Conservation (phyloP, 306 rosid genomes). For the apple (Malus domestica) region DNA sequence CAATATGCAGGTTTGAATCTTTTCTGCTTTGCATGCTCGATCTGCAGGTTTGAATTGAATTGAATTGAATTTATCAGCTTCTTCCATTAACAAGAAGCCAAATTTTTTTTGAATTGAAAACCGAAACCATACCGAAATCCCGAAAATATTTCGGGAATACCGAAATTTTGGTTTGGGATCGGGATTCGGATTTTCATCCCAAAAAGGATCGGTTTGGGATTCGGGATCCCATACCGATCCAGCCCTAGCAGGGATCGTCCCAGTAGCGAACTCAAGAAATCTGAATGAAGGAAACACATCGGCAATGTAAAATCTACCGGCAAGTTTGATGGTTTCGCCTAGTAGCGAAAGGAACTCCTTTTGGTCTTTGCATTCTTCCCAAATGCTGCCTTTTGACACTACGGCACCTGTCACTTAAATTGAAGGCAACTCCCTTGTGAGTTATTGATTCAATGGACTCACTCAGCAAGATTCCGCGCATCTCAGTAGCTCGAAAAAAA, state of each 20-base stretch:
- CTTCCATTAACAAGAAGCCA: no score
- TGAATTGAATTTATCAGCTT: no score
- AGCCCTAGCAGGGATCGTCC: not conserved
- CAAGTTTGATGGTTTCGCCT: not conserved
- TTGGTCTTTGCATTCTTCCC: constrained; percentile 13
- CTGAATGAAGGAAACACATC: not conserved
- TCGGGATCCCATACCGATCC: no score
- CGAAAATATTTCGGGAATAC: no score
- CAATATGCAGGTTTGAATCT: no score
- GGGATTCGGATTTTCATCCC: no score
- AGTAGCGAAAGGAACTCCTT: constrained; percentile 7
- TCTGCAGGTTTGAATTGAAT: no score
- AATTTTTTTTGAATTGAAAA: no score
- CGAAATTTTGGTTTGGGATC: no score
- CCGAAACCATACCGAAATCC: no score
- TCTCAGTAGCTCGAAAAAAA: not conserved
- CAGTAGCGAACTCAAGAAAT: not conserved
- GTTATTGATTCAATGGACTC: not conserved
- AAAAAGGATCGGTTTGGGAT: no score
- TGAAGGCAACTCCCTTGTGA: not conserved
- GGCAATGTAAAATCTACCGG: not conserved
- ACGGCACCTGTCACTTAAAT: not conserved
- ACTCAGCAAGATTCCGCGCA: not conserved
- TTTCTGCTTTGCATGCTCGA: no score
- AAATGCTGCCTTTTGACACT: constrained; percentile 3